phyloP scores from a whole-genome alignment of 2,329 filamentous ascomycete genomes.

The Clonostachys solani region DNA sequence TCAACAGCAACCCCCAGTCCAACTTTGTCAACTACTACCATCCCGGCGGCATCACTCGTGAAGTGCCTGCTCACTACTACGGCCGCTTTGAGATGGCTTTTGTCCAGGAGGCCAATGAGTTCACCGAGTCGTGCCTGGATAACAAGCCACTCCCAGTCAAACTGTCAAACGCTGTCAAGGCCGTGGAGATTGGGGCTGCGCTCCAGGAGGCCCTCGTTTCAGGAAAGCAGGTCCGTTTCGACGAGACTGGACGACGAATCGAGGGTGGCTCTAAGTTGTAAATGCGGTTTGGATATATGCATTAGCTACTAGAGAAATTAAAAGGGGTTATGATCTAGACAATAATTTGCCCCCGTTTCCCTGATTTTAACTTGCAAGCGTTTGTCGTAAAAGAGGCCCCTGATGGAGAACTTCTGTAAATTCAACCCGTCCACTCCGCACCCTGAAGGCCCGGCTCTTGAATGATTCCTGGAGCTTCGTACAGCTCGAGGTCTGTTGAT shows the following conservation, averaged over 20 bases:
- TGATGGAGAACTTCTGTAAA: no score
- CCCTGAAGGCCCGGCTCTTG: no score
- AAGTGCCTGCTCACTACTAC: slow-evolving; percentile 60
- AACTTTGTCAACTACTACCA: slow-evolving; percentile 53
- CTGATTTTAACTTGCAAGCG: no score
- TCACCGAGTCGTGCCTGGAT: slow-evolving; percentile 54
- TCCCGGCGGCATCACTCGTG: slow-evolving; percentile 39
- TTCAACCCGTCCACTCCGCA: no score
- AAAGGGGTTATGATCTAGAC: no score
- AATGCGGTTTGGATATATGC: no score
- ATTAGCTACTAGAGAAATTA: no score
- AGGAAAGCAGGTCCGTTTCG: slow-evolving; percentile 54
- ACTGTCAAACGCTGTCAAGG: slow-evolving; percentile 50
- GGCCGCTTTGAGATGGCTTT: slow-evolving; percentile 60
- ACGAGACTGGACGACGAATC: slow-evolving; percentile 41
- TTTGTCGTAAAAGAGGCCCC: no score
- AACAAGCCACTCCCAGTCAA: slow-evolving; percentile 49
- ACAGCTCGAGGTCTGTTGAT: no score
- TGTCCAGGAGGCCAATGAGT: slow-evolving; percentile 58
- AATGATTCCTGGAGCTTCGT: no score
- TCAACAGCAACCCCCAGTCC: slow-evolving; percentile 53
- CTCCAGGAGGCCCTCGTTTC: slow-evolving; percentile 52
- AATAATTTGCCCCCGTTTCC: no score
- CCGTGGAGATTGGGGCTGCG: slow-evolving; percentile 55
- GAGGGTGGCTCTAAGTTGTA: no score